Base-by-base conservation (phyloP, 768 basidiomycete species). In the Leccinum uliginosum region DNA sequence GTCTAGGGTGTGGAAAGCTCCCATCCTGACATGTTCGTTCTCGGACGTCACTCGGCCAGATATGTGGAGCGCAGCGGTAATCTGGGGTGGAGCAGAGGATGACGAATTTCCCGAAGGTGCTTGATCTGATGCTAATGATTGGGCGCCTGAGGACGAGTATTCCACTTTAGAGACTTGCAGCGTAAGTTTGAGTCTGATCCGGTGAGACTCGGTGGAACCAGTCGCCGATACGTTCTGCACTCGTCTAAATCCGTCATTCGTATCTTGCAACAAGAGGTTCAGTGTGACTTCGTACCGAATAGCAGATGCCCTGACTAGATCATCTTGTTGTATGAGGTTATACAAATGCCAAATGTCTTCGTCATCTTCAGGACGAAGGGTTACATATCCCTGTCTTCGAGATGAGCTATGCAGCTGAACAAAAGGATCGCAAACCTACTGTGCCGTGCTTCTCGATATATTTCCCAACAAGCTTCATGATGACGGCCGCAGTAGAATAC, bases 291-390 rank as follows among this genome's bases (percentile, higher is more conserved):
- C 80, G 62, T 62, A 88, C 84, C 94, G 84, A 58, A 98, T 79
- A 10, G 94, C 92, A 50, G 89, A 80, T 12, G 93, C 92, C 60
- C 93, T 82, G 45, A 98, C 86, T 56, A 83, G 75, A 67, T 98
- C 95, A 17, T 90, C 91, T 76, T 88, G 79, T 62, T 91, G 84
- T 54, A 99, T 97, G 55, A 99, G 79, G 76, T 99, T 98, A 73
- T 98, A 99, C 27, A 98, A 79, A 79, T 99, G 97, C 95, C 96
- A 99, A 89, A 99, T 97, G 72, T 99, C 97, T 74, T 99, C 97
- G 66, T 98, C 93, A 64, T 98, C 95, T 71, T 99, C 94, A 5
- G 96, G 95, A 49, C 92, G 85, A 46, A 98, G 78, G n/a, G 85
- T 92, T 59, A 97, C 90, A 81, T 94, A 84, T 17, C 96, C 96